These are phyloP conservation scores for Musa beccarii DNA, from an alignment of 176 grass and related monocot genomes.

Conservation along the genomic window DNA sequence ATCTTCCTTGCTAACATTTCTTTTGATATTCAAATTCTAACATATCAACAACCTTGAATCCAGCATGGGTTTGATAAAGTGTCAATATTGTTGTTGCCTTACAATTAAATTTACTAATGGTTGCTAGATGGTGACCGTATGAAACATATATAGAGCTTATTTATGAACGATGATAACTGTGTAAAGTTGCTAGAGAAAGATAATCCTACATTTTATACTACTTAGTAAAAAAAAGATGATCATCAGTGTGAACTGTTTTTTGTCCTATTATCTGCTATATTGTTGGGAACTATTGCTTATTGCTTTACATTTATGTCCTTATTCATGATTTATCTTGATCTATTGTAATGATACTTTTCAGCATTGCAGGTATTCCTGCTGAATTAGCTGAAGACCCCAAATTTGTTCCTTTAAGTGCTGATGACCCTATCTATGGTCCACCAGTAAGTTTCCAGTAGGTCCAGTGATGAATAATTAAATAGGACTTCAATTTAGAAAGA, in stretches of 20 bases:
- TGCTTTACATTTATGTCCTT: background rate
- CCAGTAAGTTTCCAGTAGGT: constrained; percentile 43
- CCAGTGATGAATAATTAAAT: background rate
- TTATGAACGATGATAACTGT: too few species aligned
- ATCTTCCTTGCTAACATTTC: too few species aligned
- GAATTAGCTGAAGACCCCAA: constrained; percentile 72
- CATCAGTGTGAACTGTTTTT: background rate
- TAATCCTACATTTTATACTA: too few species aligned
- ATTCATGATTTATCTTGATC: background rate
- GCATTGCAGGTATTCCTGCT: constrained; percentile 36
- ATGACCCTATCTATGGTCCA: constrained; percentile 75
- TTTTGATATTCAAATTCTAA: too few species aligned
- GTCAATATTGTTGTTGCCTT: too few species aligned
- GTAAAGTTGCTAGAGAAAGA: too few species aligned
- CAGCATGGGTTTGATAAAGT: too few species aligned
- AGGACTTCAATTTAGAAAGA: background rate
- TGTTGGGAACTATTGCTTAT: background rate
- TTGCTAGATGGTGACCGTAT: background rate
- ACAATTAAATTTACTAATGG: too few species aligned
- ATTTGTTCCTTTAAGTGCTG: constrained; percentile 70
- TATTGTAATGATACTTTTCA: background rate
- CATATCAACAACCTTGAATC: too few species aligned
- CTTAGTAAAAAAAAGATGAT: too few species aligned
- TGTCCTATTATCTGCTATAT: background rate
- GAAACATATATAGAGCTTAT: too few species aligned